These are phyloP conservation scores for Penicillium crystallinum DNA, from an alignment of 495 filamentous ascomycete species.

Conservation along the genomic window DNA sequence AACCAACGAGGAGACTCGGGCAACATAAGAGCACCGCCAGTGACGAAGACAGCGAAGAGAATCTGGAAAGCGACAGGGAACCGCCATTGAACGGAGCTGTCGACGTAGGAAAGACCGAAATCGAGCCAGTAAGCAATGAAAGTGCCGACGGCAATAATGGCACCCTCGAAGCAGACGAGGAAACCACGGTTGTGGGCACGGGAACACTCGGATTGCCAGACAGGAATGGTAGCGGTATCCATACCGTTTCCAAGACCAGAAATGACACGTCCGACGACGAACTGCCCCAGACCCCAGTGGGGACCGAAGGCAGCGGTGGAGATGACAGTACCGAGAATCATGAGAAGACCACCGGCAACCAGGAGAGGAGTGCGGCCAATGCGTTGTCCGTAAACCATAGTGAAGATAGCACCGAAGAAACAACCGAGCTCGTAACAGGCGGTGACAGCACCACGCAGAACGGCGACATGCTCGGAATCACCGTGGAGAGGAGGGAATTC, in stretches of 20 bases:
- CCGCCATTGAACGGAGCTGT: conserved; percentile 46
- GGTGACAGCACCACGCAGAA: conserved; percentile 73
- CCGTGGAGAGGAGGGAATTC: conserved; percentile 57
- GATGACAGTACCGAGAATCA: conserved; percentile 70
- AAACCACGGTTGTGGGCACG: conserved; percentile 69
- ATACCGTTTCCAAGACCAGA: conserved; percentile 73
- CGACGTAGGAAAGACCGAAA: conserved; percentile 63
- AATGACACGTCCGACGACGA: conserved; percentile 66
- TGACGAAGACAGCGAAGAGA: conserved; percentile 61
- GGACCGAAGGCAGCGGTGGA: conserved; percentile 51
- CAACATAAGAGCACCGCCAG: conserved; percentile 51
- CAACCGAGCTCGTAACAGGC: conserved; percentile 79
- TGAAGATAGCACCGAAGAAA: conserved; percentile 68
- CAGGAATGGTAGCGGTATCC: conserved; percentile 70
- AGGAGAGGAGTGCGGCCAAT: conserved; percentile 61
- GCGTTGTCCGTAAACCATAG: conserved; percentile 60
- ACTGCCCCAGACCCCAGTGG: conserved; percentile 52
- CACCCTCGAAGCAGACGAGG: conserved; percentile 78
- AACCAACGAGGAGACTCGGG: conserved; percentile 79
- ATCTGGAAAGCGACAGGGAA: conserved; percentile 79
- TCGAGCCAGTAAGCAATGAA: conserved; percentile 82
- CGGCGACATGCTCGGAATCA: conserved; percentile 45
- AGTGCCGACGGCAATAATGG: conserved; percentile 69
- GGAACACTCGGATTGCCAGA: conserved; percentile 71
- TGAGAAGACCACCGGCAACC: conserved; percentile 59